Evolutionary conservation across 257 asterid genomes (phyloP).

Genomic region (Cynanchum wilfordii): DNA sequence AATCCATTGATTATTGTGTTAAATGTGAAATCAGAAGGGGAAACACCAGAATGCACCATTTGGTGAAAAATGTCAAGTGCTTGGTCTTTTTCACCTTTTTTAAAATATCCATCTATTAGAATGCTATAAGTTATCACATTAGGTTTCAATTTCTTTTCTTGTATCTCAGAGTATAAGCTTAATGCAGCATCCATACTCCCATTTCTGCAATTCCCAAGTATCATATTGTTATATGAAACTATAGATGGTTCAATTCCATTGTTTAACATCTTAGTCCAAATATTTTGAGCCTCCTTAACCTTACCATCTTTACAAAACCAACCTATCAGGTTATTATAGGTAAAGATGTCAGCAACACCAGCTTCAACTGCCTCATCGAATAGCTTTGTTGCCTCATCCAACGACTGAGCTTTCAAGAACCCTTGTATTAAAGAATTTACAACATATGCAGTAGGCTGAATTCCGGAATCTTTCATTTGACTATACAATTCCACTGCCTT

Average conservation of each 20-base stretch:
- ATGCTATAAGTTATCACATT: slow-evolving; percentile 61
- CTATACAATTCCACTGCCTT: slow-evolving; percentile 52
- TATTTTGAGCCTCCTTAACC: slow-evolving; percentile 43
- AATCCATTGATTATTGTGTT: slow-evolving; percentile 54
- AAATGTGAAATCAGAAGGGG: slow-evolving; percentile 53
- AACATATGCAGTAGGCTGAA: slow-evolving; percentile 43
- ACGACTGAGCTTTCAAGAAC: slow-evolving; percentile 34
- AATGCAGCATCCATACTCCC: slow-evolving; percentile 62
- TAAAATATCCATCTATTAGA: slow-evolving; percentile 66
- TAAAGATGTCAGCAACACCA: slow-evolving; percentile 56
- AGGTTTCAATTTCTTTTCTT: slow-evolving; percentile 35
- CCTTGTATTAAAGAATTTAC: slow-evolving; percentile 66
- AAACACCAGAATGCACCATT: slow-evolving; percentile 50
- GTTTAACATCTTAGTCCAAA: slow-evolving; percentile 60
- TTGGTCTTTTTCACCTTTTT: slow-evolving; percentile 41
- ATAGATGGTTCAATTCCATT: slow-evolving; percentile 47
- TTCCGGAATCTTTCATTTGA: slow-evolving; percentile 57
- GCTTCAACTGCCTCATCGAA: slow-evolving; percentile 52
- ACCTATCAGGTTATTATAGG: slow-evolving; percentile 50
- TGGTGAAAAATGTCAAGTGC: slow-evolving; percentile 53
- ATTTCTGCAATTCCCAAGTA: slow-evolving; percentile 55
- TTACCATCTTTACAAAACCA: slow-evolving; percentile 52
- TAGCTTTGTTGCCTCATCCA: slow-evolving; percentile 45
- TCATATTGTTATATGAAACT: slow-evolving; percentile 57
- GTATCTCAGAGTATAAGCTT: slow-evolving; percentile 44